Evolutionary conservation across 768 basidiomycete species (phyloP).

Genomic region (Guyanaporus albipodus): DNA sequence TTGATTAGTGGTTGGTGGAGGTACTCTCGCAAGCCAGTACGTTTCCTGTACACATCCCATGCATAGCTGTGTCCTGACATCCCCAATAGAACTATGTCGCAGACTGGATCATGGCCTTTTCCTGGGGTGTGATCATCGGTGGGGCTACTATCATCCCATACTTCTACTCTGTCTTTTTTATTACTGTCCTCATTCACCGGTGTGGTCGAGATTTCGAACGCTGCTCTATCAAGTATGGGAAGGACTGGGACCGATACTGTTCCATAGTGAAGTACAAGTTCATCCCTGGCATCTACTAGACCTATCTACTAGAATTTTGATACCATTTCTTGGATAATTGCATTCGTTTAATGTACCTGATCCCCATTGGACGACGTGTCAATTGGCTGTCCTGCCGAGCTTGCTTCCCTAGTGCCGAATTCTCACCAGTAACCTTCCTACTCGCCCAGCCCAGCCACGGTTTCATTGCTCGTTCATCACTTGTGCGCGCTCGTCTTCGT

Average conservation of each 20-base stretch:
- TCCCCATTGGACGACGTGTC: conserved; percentile 4
- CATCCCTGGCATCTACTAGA: conserved; percentile 80
- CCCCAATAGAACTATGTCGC: conserved; percentile 82
- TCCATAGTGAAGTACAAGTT: conserved; percentile 85
- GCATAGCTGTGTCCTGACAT: background rate
- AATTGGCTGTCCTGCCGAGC: conserved; percentile 4
- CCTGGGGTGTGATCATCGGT: conserved; percentile 80
- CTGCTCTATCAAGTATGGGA: conserved; percentile 88
- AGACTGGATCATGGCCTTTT: conserved; percentile 83
- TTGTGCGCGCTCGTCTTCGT: conserved; percentile 5
- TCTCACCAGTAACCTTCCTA: conserved; percentile 20
- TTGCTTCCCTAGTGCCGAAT: conserved; percentile 7
- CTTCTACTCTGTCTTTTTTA: conserved; percentile 97
- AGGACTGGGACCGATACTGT: conserved; percentile 93
- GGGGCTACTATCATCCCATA: conserved; percentile 82
- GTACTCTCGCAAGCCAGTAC: conserved; percentile 86
- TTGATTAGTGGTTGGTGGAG: conserved; percentile 94
- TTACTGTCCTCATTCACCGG: conserved; percentile 86
- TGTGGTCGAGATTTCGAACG: conserved; percentile 93
- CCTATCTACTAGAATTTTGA: too few relatives aligned
- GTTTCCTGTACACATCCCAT: conserved; percentile 21
- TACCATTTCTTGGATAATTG: conserved; percentile 14
- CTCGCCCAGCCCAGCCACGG: background rate
- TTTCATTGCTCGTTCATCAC: conserved; percentile 8
- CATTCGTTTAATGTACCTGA: background rate